Percentiles rank a stretch among this genome's conserved stretches.
Conservation (phyloP, 139 green algal species). For the Diplosphaera chodatii region DNA sequence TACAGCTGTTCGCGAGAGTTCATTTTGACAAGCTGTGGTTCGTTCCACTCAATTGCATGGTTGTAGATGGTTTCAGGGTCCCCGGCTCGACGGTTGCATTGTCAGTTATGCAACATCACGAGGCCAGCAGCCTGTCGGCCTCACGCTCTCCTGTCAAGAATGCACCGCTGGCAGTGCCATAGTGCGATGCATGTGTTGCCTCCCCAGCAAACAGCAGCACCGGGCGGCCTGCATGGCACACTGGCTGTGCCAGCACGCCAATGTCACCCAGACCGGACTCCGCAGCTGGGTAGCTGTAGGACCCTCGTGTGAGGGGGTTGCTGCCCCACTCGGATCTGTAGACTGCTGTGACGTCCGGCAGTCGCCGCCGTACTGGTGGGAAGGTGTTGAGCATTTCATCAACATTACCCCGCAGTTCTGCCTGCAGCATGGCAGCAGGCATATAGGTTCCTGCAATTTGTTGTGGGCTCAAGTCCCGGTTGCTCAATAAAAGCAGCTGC, state of each 20-base stretch:
- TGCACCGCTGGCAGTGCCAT: conserved; percentile 13
- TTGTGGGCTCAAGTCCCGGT: too few species aligned
- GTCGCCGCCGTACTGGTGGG: background rate
- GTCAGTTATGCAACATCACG: too few species aligned
- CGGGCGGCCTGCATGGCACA: background rate
- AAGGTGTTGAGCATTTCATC: conserved; percentile 1
- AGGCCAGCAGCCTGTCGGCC: conserved; percentile 1
- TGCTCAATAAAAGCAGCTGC: too few species aligned
- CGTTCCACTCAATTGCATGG: too few species aligned
- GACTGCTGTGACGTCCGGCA: conserved; percentile 2
- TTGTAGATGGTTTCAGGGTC: too few species aligned
- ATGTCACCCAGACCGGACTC: background rate
- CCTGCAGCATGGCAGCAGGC: background rate
- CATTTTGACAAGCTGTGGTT: too few species aligned
- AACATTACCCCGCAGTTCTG: background rate
- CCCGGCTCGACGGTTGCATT: too few species aligned
- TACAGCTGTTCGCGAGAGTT: too few species aligned
- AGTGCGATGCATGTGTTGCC: conserved; percentile 1
- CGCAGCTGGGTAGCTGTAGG: conserved; percentile 13
- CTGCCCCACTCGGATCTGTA: conserved; percentile 10
- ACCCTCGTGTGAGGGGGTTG: conserved; percentile 8
- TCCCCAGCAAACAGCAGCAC: conserved; percentile 20
- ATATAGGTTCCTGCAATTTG: background rate
- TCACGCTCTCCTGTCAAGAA: conserved; percentile 10
- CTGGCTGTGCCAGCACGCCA: background rate